phyloP scores from a whole-genome alignment of 495 filamentous ascomycete species.

The Podospora comata region DNA sequence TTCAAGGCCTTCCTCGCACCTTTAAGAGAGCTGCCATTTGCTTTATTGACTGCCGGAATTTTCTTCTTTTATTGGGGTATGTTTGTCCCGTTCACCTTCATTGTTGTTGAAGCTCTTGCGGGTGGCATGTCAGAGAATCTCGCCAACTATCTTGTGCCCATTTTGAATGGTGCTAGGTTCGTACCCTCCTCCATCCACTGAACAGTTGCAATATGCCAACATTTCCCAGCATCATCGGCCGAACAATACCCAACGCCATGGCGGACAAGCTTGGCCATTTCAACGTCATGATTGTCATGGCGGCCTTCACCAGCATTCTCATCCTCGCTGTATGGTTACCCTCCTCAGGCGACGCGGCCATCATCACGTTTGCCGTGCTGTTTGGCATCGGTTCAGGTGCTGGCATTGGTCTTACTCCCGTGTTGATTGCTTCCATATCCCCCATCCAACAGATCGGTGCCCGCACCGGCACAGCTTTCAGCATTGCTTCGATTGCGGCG shows the following conservation, averaged over 20 bases:
- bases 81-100: constrained; percentile 61
- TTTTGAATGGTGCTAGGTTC: constrained; percentile 54
- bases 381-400: constrained; percentile 55
- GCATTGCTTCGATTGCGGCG: constrained; percentile 31
- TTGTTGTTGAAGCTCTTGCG: constrained; percentile 52
- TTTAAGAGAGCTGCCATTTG: constrained; percentile 42
- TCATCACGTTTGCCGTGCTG: constrained; percentile 58
- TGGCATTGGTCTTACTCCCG: constrained; percentile 25
- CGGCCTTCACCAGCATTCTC: constrained; percentile 51
- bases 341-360: constrained; percentile 43
- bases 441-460: constrained; percentile 24
- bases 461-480: constrained; percentile 23
- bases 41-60: constrained; percentile 18
- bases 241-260: constrained; percentile 22
- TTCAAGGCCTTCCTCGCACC: constrained; percentile 8
- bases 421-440: constrained; percentile 27
- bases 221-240: neutral
- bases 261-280: constrained; percentile 63
- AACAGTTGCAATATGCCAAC: neutral
- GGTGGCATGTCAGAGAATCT: constrained; percentile 54
- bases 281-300: constrained; percentile 55
- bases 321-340: constrained; percentile 64
- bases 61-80: constrained; percentile 56
- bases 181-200: constrained; percentile 50
- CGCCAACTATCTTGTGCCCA: constrained; percentile 57